Conservation (phyloP, 108 stramenopile species). For the Skeletonema potamos region DNA sequence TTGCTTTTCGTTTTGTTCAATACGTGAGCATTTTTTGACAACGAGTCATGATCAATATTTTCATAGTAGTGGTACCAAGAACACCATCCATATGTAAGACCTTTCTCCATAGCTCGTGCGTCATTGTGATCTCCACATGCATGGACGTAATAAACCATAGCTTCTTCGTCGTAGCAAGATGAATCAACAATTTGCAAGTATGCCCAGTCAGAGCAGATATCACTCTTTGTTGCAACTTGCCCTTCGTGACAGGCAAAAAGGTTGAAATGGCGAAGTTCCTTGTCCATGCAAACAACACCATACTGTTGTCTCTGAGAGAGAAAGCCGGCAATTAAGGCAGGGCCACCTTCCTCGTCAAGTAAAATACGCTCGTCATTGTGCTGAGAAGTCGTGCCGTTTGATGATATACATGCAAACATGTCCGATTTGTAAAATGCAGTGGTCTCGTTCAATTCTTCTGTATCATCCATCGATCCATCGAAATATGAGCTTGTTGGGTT, state of each 20-base stretch:
- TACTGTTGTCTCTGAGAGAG: slow-evolving; percentile 83
- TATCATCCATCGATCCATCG: neutral
- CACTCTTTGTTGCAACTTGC: slow-evolving; percentile 34
- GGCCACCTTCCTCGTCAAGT: slow-evolving; percentile 84
- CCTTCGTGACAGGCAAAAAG: slow-evolving; percentile 79
- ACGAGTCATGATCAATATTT: slow-evolving; percentile 75
- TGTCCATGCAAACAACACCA: slow-evolving; percentile 73
- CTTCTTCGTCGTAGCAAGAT: slow-evolving; percentile 84
- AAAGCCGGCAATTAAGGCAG: slow-evolving; percentile 85
- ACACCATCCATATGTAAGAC: slow-evolving; percentile 89
- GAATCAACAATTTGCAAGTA: slow-evolving; percentile 74
- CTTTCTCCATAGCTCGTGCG: slow-evolving; percentile 74
- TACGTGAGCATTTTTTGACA: slow-evolving; percentile 71
- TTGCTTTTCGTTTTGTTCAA: slow-evolving; percentile 55
- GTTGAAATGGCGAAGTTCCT: slow-evolving; percentile 43
- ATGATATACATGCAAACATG: slow-evolving; percentile 80
- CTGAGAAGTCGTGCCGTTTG: slow-evolving; percentile 44
- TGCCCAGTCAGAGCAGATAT: slow-evolving; percentile 74
- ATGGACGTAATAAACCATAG: slow-evolving; percentile 85
- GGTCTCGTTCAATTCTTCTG: slow-evolving; percentile 25
- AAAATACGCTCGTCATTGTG: slow-evolving; percentile 37
- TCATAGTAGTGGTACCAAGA: slow-evolving; percentile 94
- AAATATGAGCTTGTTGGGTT: neutral
- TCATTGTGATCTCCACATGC: slow-evolving; percentile 75
- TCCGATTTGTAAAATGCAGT: slow-evolving; percentile 72